Evolutionary conservation across 306 rosid genomes (phyloP).

Genomic region (Cucumis melo): DNA sequence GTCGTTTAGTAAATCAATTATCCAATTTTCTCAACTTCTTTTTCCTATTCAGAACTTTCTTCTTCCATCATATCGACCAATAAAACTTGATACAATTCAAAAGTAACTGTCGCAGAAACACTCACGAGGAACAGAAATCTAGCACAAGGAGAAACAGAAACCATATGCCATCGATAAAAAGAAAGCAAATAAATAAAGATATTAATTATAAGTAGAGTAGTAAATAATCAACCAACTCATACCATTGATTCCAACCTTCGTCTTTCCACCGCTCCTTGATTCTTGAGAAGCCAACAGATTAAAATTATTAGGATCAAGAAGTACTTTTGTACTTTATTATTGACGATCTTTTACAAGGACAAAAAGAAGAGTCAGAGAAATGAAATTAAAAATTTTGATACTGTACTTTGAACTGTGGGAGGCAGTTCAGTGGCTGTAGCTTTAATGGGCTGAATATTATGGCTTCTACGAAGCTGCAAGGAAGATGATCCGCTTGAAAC

Average conservation of each 20-base stretch:
- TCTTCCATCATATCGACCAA: neutral
- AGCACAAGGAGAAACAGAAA: neutral
- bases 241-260: constrained; percentile 87
- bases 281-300: constrained; percentile 16
- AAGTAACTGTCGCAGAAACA: neutral
- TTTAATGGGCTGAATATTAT: constrained; percentile 42
- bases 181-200: neutral
- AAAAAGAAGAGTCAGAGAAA: neutral
- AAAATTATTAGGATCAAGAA: neutral
- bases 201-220: neutral
- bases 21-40: neutral
- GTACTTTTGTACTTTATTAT: neutral
- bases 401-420: constrained; percentile 46
- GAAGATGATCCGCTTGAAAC: constrained; percentile 34
- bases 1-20: neutral
- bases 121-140: neutral
- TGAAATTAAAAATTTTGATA: neutral
- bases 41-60: neutral
- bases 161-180: neutral
- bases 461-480: constrained; percentile 46
- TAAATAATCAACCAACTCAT: constrained; percentile 4
- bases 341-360: neutral
- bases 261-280: constrained; percentile 47
- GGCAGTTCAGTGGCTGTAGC: constrained; percentile 95
- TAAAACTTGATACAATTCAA: neutral